Conservation (phyloP, 129 eudicot genomes). For the Pseudognaphalium luteoalbum region DNA sequence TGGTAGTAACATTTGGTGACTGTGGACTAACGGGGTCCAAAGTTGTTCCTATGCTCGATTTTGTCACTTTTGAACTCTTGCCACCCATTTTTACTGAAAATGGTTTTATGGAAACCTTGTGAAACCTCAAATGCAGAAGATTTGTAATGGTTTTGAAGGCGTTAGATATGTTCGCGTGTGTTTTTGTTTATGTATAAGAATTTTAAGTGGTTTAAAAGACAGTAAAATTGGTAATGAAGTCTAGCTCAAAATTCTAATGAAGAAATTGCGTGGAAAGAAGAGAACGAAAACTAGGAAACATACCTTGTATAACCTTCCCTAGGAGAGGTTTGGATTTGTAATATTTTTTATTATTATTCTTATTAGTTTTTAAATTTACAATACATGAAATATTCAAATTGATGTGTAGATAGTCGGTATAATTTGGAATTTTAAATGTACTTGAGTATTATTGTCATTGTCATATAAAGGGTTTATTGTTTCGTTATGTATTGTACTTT, state of each 20-base stretch:
- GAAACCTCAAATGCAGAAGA: neutral
- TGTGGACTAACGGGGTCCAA: neutral
- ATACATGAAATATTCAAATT: too few relatives aligned
- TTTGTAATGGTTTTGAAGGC: neutral
- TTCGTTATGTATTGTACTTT: too few relatives aligned
- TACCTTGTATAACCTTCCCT: slow-evolving; percentile 7
- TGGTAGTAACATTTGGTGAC: neutral
- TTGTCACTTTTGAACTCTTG: neutral
- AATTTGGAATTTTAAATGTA: too few relatives aligned
- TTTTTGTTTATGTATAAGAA: neutral
- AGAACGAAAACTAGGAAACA: slow-evolving; percentile 1
- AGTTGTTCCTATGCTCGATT: neutral
- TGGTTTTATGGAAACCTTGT: neutral
- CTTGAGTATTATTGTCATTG: neutral
- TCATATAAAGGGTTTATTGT: too few relatives aligned
- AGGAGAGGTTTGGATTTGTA: neutral
- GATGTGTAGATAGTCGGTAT: too few relatives aligned
- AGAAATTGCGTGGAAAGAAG: slow-evolving; percentile 25
- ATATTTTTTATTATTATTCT: too few relatives aligned
- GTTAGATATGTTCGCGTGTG: neutral
- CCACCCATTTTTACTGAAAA: neutral
- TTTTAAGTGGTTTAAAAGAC: neutral
- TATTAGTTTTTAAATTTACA: too few relatives aligned
- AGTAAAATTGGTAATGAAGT: neutral
- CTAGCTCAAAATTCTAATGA: neutral